Evolutionary conservation across 371 early-diverging fungal genomes (phyloP).

Genomic region (Dichotomocladium elegans): DNA sequence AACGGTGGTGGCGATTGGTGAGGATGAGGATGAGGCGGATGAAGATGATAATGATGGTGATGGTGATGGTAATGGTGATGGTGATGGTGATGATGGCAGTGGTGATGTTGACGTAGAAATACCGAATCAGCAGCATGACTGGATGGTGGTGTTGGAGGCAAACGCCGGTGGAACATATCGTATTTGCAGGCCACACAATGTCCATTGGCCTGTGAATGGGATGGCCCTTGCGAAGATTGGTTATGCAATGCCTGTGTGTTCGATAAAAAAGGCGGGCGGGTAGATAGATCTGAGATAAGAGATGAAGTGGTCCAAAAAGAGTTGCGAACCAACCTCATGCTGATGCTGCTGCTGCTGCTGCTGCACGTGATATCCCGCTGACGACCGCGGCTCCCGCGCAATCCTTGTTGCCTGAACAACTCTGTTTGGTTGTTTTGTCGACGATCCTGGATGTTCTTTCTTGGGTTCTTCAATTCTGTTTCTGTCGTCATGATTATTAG

Average conservation of each 20-base stretch:
- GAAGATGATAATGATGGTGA: not conserved
- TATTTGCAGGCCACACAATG: not conserved
- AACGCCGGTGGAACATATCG: slow-evolving; percentile 5
- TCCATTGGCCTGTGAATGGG: not conserved
- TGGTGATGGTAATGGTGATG: not conserved
- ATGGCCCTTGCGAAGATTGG: too few species aligned
- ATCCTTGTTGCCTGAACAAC: too few species aligned
- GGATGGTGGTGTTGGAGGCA: slow-evolving; percentile 6
- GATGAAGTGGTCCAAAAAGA: not conserved
- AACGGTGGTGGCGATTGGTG: too few species aligned
- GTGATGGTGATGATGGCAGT: not conserved
- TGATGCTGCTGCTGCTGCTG: not conserved
- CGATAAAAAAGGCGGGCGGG: slow-evolving; percentile 1
- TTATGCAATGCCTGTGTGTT: too few species aligned
- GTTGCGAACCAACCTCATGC: not conserved
- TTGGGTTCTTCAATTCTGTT: not conserved
- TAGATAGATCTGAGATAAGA: not conserved
- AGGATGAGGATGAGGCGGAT: not conserved
- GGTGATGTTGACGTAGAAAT: not conserved
- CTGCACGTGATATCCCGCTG: too few species aligned
- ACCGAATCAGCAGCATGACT: not conserved
- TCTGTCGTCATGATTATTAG: not conserved
- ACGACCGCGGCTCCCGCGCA: too few species aligned
- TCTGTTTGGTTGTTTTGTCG: too few species aligned
- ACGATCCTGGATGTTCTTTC: not conserved